These are phyloP conservation scores for Ceratocystis destructans DNA, from an alignment of 2,329 filamentous ascomycete species.

Conservation along the genomic window DNA sequence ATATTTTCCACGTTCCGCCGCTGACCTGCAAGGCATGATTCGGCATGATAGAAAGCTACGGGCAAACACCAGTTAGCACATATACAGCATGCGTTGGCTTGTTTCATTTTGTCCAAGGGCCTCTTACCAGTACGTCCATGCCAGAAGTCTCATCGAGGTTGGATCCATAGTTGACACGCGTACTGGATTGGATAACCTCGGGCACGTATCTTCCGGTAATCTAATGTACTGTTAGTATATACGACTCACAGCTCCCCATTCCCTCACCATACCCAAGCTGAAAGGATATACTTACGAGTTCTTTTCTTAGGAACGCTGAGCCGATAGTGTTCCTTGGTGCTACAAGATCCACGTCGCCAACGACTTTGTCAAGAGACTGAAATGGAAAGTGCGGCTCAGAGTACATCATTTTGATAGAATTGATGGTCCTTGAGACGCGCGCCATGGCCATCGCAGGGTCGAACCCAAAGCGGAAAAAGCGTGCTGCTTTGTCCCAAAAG, in stretches of 20 bases:
- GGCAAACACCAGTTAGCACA: background rate
- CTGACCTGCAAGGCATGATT: slow-evolving; percentile 65
- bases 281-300: slow-evolving; percentile 33
- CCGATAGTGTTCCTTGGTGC: slow-evolving; percentile 58
- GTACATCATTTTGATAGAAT: slow-evolving; percentile 67
- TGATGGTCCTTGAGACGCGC: slow-evolving; percentile 57
- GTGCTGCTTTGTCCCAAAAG: background rate
- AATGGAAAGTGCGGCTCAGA: slow-evolving; percentile 75
- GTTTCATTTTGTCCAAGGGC: background rate
- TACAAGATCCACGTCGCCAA: slow-evolving; percentile 52
- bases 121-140: slow-evolving; percentile 60
- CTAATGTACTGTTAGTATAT: slow-evolving; percentile 22
- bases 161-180: slow-evolving; percentile 87
- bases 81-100: background rate
- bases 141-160: slow-evolving; percentile 80
- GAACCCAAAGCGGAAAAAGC: slow-evolving; percentile 71
- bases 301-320: slow-evolving; percentile 52
- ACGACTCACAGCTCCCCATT: too few relatives aligned
- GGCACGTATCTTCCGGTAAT: slow-evolving; percentile 54
- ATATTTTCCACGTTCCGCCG: slow-evolving; percentile 92
- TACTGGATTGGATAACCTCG: slow-evolving; percentile 80
- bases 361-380: slow-evolving; percentile 54
- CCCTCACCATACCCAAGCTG: background rate
- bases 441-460: slow-evolving; percentile 60
- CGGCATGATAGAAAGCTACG: slow-evolving; percentile 67